These are phyloP conservation scores for Hymenoscyphus scutula DNA, from an alignment of 2,329 filamentous ascomycete genomes.

Conservation along the genomic window DNA sequence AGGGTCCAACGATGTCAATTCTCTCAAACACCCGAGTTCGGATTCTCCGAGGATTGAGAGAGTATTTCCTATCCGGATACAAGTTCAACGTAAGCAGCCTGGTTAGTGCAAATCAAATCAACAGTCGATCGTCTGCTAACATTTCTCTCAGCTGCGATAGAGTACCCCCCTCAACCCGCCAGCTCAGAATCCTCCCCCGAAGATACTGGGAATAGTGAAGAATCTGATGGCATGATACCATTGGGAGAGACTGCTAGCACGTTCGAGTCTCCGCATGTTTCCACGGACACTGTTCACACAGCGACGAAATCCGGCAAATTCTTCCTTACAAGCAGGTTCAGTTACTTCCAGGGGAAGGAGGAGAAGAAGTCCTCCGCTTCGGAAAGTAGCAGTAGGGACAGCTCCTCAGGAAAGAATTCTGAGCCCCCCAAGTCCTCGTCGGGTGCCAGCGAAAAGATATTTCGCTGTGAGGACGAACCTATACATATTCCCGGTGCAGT, in stretches of 20 bases:
- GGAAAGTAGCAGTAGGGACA: neutral
- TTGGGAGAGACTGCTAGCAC: neutral
- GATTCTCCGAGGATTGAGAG: conserved; percentile 12
- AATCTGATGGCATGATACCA: neutral
- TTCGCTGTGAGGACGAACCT: conserved; percentile 28
- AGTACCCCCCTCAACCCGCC: neutral
- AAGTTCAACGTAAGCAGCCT: conserved; percentile 6
- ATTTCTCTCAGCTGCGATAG: neutral
- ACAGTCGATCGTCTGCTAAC: neutral
- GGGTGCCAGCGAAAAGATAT: conserved; percentile 13
- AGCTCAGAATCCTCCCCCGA: neutral
- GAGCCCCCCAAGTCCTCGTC: neutral
- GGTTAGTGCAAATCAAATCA: neutral
- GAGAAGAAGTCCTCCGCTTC: neutral
- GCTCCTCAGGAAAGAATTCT: neutral
- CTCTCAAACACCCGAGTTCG: neutral
- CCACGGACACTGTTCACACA: neutral
- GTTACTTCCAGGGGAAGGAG: conserved; percentile 1
- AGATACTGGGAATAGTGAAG: neutral
- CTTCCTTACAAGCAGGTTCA: conserved; percentile 11
- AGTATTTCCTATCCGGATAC: conserved; percentile 16
- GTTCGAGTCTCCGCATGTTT: conserved; percentile 5
- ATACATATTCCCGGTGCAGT: conserved; percentile 29
- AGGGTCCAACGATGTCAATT: neutral
- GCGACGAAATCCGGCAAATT: conserved; percentile 3